Percentiles rank a stretch among this genome's conserved stretches.
phyloP scores from a whole-genome alignment of 164 flowering plant genomes.

The Piper longum region DNA sequence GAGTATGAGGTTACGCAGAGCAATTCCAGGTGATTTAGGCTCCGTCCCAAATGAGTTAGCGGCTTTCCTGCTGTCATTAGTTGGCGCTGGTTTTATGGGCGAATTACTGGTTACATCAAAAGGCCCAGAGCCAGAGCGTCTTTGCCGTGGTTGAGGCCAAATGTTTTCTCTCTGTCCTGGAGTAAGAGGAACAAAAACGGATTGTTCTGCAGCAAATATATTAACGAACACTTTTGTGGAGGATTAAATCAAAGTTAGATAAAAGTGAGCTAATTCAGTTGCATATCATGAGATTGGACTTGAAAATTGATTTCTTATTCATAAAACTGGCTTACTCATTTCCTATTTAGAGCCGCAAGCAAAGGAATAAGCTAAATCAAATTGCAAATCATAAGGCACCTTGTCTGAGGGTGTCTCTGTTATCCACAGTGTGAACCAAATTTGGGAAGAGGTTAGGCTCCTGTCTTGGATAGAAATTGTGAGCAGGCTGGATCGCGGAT shows the following conservation, averaged over 20 bases:
- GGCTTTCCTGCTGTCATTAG: conserved; percentile 35
- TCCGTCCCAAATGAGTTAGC: conserved; percentile 42
- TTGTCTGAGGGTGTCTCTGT: conserved; percentile 57
- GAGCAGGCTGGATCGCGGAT: conserved; percentile 85
- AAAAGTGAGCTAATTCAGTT: background rate
- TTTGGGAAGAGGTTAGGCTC: conserved; percentile 69
- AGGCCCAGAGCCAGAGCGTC: conserved; percentile 55
- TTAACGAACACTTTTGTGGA: conserved; percentile 43
- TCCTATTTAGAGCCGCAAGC: background rate
- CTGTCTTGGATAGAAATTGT: conserved; percentile 47
- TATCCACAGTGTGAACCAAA: conserved; percentile 54
- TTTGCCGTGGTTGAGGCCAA: conserved; percentile 70
- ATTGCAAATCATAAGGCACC: conserved; percentile 30
- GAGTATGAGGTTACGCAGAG: conserved; percentile 68
- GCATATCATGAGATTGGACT: background rate
- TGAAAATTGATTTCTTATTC: background rate
- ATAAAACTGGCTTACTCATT: background rate
- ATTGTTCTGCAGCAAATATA: conserved; percentile 79
- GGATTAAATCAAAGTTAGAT: conserved; percentile 2
- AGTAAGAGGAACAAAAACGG: conserved; percentile 72
- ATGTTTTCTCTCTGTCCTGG: conserved; percentile 86
- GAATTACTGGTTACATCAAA: conserved; percentile 36
- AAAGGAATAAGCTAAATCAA: background rate
- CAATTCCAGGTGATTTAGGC: conserved; percentile 50
- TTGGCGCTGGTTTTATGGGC: conserved; percentile 16